Evolutionary conservation across 139 green algal genomes (phyloP), one percentile per base, ranked within the genome.

Genomic region (Bryopsis sp.): DNA sequence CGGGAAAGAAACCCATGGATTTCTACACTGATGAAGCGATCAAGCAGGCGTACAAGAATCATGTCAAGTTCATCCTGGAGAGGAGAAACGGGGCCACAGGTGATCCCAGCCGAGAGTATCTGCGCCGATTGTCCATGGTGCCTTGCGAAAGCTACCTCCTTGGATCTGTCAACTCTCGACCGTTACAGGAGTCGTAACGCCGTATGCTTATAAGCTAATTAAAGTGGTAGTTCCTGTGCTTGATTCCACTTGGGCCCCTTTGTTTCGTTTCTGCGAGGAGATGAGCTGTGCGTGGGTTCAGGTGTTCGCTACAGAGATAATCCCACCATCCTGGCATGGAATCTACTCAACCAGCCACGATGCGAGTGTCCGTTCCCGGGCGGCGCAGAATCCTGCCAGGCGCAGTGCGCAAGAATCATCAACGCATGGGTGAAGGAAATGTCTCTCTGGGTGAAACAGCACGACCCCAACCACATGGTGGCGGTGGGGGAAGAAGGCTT

Each of bases 321-420:
- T 60, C 82, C 81, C 29, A 78, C 76, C 70, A 86, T 90, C 67
- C 69, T 90, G 33, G 72, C 68, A 0, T 86, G 77, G 63, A 72
- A 82, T 54, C 74, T 90, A 15, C 71, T 90, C 31, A 90, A 90
- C 64, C 79, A 88, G 64, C 76, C 72, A 24, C 73, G 81, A 46
- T 84, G 74, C n/a, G 54, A 63, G n/a, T 63, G 54, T 34, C 7
- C 11, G 7, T 33, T 29, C 15, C 15, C 11, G 43, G 43, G 15
- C 11, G 11, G 43, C 43, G 11, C 43, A 26, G 11, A 11, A 26
- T 50, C 43, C 15, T 50, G 43, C 15, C 43, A 15, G 15, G 43
- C 11, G 11, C 11, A 15, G 43, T n/a, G n/a, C n/a, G n/a, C n/a
- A n/a, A n/a, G n/a, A n/a, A n/a, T n/a, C n/a, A n/a, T n/a, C n/a